Evolutionary conservation across 2,329 filamentous ascomycete species (phyloP), one percentile per base, ranked within the genome.

Genomic region (Tricladium varicosporioides): DNA sequence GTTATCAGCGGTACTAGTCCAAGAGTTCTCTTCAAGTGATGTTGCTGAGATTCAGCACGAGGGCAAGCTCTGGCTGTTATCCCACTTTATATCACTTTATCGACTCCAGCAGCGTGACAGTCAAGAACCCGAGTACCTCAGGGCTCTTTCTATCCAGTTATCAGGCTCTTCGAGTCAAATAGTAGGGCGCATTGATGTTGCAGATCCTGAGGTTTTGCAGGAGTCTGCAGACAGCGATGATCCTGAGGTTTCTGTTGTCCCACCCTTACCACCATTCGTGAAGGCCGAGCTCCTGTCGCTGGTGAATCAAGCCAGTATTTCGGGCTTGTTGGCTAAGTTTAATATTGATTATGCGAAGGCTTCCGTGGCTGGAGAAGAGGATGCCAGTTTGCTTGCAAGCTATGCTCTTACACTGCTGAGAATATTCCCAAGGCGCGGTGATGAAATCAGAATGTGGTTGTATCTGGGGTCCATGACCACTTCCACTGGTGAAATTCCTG

Each of bases 401-500:
- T 97, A 96, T 69, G 91, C 92, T 2, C 78, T 97, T 42, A 92
- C 90, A 0, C 76, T 99, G 2, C 77, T 97, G 3, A 84, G 89
- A 57, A 92, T 92, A 65, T 97, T 97, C 63, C 92, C 93, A 8
- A 77, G 80, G 5, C 82, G 85, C 58, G 87, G 86, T 2, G 92
- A 97, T 67, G 92, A 97, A 58, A 95, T 97, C 59, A 87, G 92
- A 18, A 96, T 97, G 91, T 93, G 91, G 75, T 78, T 97, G 0
- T 97, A 94, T 68, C 80, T 94, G 43, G 89, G 91, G 0, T 69
- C 69, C 62, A 60, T 75, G 57, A 65, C 53, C 16, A 62, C 58
- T n/a, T 56, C 60, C 8, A 59, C 71, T 27, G 67, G 67, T 66
- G 61, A 69, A 59, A 69, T 86, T 8, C 88, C 90, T 0, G 85